Base-by-base conservation (phyloP, 75 land plant species). In the Sequoia sempervirens region DNA sequence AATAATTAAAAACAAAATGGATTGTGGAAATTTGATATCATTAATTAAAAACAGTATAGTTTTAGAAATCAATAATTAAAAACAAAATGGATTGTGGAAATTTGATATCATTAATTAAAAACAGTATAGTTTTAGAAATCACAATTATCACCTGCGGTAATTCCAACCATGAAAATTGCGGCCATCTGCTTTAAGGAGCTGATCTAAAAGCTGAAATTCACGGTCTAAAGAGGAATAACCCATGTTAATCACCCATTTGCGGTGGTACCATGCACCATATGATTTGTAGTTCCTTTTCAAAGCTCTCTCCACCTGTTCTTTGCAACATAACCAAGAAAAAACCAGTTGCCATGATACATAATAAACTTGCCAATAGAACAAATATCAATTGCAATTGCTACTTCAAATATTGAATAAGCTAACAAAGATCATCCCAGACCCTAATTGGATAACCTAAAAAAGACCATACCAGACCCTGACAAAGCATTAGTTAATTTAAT, bases 111-210 rank as follows among this genome's bases (percentile, higher is more conserved):
- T n/a, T n/a, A n/a, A n/a, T n/a, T n/a, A 78, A 45, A 40, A 13
- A 10, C 12, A 84, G 30, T 17, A 81, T 26, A 81, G 37, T 13
- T 26, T 38, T 52, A 54, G 54, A 32, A 34, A 30, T 70, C 4
- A 14, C 54, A 53, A 47, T 17, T 18, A 41, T 45, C 34, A 95
- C 99, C 99, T 96, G 20, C 98, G 86, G 82, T 97, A 93, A 85
- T 89, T 89, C 99, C 99, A 97, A 1, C 95, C 98, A 86, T 97
- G 92, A 80, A 97, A 97, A 86, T 97, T 97, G 11, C 99, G 88
- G 5, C 90, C 38, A 86, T 97, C 99, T 3, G 82, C 80, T 84
- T 89, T 94, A 86, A 94, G 90, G 6, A 96, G 90, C 87, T 86
- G 79, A 80, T 86, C 89, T 58, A 97, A 84, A 52, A 97, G 94